Base-by-base conservation (phyloP, 768 basidiomycete species). In the Ramaria sp. region DNA sequence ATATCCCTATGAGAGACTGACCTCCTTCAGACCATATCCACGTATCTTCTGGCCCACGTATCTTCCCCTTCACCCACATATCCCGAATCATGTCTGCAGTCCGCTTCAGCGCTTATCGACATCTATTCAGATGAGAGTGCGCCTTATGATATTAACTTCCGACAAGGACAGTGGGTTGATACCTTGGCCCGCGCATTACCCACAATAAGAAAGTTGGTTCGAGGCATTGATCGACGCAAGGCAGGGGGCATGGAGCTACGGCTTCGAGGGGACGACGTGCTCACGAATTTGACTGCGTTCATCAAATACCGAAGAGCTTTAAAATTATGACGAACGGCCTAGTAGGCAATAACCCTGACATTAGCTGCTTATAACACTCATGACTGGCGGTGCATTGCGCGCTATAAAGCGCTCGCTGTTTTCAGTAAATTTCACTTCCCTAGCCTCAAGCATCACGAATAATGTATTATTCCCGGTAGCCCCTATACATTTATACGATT, bases 121-220 rank as follows among this genome's bases (percentile, higher is more conserved):
- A 90, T 95, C 52, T 97, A 88, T 68, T 90, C 92, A 3, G 93
- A 97, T 70, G 93, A 97, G 69, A 76, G 70, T 7, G 68, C 81
- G 54, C 77, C 84, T 0, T 92, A 88, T 65, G 93, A 97, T 66
- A 65, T 81, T 57, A 90, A 90, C 67, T 93, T 92, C 73, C 77
- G 81, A 43, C 71, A 83, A 56, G 80, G 80, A 0, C 66, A 70
- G 13, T 88, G 78, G 64, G 69, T 86, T 0, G 75, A 74, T 17
- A 72, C 70, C 51, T 76, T 92, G 6, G 71, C 69, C 13, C 75
- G 72, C n/a, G 78, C 80, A 52, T 73, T 86, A 10, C 84, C 84
- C 45, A 78, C 78, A 12, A 67, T 89, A 30, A 82, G 76, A 63
- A 80, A 78, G 61, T 77, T 74, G 3, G 81, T 88, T 48, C 79